phyloP scores from a whole-genome alignment of 2,329 filamentous ascomycete species.

The Bretziella fagacearum region DNA sequence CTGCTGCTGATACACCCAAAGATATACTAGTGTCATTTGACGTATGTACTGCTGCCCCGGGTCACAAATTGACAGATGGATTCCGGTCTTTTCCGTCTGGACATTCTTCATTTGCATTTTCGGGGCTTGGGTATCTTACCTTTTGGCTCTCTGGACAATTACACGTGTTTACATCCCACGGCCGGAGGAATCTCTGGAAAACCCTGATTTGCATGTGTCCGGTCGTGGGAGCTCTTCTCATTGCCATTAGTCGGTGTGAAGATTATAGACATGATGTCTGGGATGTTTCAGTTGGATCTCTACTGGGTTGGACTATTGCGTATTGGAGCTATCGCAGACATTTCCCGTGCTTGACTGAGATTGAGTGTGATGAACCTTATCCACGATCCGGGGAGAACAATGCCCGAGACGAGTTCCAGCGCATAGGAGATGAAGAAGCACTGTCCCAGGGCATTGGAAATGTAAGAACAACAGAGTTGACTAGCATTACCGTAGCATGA shows the following conservation, averaged over 20 bases:
- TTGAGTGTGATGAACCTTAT: conserved; percentile 40
- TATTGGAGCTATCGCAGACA: conserved; percentile 52
- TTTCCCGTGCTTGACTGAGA: conserved; percentile 38
- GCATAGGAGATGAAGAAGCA: conserved; percentile 40
- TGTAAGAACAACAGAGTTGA: no score
- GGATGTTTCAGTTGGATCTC: conserved; percentile 45
- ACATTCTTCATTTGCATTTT: conserved; percentile 64
- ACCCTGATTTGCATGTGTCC: conserved; percentile 41
- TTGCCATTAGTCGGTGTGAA: conserved; percentile 51
- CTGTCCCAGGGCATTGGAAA: no score
- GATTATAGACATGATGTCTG: conserved; percentile 58
- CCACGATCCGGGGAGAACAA: conserved; percentile 28
- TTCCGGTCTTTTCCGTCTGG: conserved; percentile 74
- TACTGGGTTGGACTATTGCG: conserved; percentile 41
- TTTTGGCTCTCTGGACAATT: conserved; percentile 54
- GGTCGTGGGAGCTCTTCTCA: conserved; percentile 45
- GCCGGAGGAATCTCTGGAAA: conserved; percentile 35
- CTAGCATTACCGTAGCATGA: no score
- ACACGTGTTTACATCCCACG: conserved; percentile 32
- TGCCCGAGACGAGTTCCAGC: conserved; percentile 23
- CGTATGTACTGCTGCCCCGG: conserved; percentile 55
- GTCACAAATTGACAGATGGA: conserved; percentile 59
- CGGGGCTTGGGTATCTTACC: conserved; percentile 57
- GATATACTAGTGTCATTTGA: conserved; percentile 43
- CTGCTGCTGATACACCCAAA: conserved; percentile 32